Conservation (phyloP, 2,329 filamentous ascomycete species). For the Lasiodiplodia gonubiensis region DNA sequence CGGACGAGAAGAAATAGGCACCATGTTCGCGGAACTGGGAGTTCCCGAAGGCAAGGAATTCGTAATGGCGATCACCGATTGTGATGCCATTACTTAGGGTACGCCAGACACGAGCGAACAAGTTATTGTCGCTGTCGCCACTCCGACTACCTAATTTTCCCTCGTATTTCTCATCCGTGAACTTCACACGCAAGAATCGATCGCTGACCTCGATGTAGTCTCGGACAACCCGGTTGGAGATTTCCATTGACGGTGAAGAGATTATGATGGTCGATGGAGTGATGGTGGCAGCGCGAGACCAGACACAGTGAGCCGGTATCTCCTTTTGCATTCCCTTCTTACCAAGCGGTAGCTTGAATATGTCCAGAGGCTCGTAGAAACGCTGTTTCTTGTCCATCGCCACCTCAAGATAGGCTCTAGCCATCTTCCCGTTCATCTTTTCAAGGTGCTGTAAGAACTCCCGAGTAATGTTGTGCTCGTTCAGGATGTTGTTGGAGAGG, state of each 20-base stretch:
- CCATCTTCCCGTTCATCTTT: slow-evolving; percentile 58
- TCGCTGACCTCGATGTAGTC: slow-evolving; percentile 72
- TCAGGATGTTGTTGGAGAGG: slow-evolving; percentile 77
- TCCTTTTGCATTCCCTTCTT: slow-evolving; percentile 52
- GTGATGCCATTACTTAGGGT: slow-evolving; percentile 72
- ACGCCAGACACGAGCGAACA: slow-evolving; percentile 61
- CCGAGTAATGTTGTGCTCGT: slow-evolving; percentile 72
- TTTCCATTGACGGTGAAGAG: slow-evolving; percentile 78
- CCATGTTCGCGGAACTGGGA: slow-evolving; percentile 92
- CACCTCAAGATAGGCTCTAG: slow-evolving; percentile 74
- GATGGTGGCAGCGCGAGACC: slow-evolving; percentile 76
- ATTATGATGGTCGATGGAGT: slow-evolving; percentile 86
- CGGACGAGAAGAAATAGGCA: slow-evolving; percentile 88
- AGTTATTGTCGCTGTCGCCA: slow-evolving; percentile 50
- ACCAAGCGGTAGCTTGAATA: slow-evolving; percentile 64
- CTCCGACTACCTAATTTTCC: slow-evolving; percentile 41
- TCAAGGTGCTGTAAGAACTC: slow-evolving; percentile 71
- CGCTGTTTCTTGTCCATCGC: slow-evolving; percentile 68
- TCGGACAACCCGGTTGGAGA: slow-evolving; percentile 84
- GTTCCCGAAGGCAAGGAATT: slow-evolving; percentile 93
- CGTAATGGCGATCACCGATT: slow-evolving; percentile 80
- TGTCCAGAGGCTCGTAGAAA: slow-evolving; percentile 71
- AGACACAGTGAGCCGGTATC: slow-evolving; percentile 74
- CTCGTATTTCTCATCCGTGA: slow-evolving; percentile 76
- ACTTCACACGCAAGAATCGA: slow-evolving; percentile 86